Percentiles rank a stretch among this genome's conserved stretches.
Evolutionary conservation across 2,329 filamentous ascomycete species (phyloP).

Genomic region (Whalleya microplaca): DNA sequence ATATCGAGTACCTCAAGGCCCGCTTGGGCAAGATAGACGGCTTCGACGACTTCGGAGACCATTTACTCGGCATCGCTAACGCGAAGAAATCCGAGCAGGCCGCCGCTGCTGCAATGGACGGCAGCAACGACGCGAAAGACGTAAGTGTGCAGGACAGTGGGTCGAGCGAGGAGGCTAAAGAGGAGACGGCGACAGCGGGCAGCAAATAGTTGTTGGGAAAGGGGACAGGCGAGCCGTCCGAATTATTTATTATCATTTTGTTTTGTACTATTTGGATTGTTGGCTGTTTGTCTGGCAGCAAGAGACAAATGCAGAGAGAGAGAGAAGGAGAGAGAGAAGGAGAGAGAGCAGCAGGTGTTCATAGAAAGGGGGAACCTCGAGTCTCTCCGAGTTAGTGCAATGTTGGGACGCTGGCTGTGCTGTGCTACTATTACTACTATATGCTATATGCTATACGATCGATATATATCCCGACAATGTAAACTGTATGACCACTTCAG

Average conservation of each 20-base stretch:
- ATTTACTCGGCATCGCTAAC: conserved; percentile 67
- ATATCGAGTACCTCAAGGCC: conserved; percentile 72
- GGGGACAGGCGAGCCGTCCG: conserved; percentile 9
- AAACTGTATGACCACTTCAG: neutral
- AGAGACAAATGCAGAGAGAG: too few species aligned
- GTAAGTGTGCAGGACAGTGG: conserved; percentile 4
- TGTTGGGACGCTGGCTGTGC: neutral
- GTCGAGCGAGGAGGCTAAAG: conserved; percentile 7
- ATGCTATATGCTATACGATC: neutral
- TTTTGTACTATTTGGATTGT: conserved; percentile 7
- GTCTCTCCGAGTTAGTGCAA: neutral
- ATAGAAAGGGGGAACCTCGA: conserved; percentile 12
- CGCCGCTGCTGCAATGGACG: conserved; percentile 7
- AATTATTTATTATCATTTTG: conserved; percentile 2
- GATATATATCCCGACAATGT: neutral
- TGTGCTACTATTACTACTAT: too few species aligned
- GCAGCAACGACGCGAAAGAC: conserved; percentile 8
- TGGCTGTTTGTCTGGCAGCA: conserved; percentile 15
- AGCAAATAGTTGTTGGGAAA: too few species aligned
- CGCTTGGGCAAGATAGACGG: conserved; percentile 79
- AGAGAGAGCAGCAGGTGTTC: conserved; percentile 31
- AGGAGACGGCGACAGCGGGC: conserved; percentile 3
- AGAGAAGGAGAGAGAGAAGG: too few species aligned
- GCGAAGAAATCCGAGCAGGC: conserved; percentile 51
- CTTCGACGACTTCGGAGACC: conserved; percentile 72